Evolutionary conservation across 345 rosid species (phyloP).

Genomic region (Ailanthus altissimus): DNA sequence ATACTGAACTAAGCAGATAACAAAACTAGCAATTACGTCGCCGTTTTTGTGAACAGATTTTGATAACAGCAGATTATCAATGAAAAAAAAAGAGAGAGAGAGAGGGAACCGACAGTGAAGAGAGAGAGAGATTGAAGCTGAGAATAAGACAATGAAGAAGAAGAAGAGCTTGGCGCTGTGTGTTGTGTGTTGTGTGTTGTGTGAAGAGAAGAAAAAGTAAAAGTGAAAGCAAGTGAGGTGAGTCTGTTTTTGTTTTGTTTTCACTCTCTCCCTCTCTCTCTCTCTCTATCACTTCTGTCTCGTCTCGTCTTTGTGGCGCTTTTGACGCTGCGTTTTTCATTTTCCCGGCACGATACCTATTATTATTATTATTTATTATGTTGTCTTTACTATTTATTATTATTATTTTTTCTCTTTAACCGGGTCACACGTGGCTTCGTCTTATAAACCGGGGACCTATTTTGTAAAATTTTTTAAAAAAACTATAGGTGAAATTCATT

Average conservation of each 20-base stretch:
- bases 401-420: background rate
- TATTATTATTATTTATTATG: background rate
- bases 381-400: background rate
- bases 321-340: background rate
- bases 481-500: too few relatives aligned
- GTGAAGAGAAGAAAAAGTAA: background rate
- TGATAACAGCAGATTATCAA: conserved; percentile 1
- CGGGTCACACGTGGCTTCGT: too few relatives aligned
- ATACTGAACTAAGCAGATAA: background rate
- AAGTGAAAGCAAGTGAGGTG: background rate
- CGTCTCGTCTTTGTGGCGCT: background rate
- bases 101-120: conserved; percentile 13
- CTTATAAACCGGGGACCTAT: too few relatives aligned
- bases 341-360: background rate
- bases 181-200: background rate
- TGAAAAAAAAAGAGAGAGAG: background rate
- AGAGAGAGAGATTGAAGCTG: conserved; percentile 2
- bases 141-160: conserved; percentile 15
- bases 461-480: too few relatives aligned
- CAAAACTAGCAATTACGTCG: background rate
- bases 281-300: background rate
- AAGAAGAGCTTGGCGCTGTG: background rate
- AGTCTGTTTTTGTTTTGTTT: background rate
- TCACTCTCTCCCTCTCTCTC: background rate
- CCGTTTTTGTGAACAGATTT: background rate